Base-by-base conservation (phyloP, 345 rosid genomes). In the Eucalyptus tenuipes region DNA sequence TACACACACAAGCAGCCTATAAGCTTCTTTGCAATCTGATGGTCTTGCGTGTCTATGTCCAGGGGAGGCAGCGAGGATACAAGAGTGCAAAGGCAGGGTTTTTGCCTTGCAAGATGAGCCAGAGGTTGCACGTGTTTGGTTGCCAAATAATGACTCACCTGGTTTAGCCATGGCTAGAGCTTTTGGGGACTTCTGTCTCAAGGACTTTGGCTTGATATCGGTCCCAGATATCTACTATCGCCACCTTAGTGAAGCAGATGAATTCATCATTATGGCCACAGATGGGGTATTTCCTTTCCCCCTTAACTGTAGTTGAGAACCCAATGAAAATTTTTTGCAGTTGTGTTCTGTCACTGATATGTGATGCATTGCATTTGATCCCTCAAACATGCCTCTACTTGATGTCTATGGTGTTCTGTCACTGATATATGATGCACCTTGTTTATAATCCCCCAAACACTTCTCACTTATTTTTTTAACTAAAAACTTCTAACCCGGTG, bases 91-190 rank as follows among this genome's bases (percentile, higher is more conserved):
- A 92, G 99, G 99, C 50, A 94, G 99, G 94, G 99, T 97, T 90
- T 97, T 97, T 92, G 98, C 99, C 40, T 92, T 97, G 91, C 99
- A 95, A 92, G 99, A 97, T 59, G 99, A 97, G 92, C 99, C 99
- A 20, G 99, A 97, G 93, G 99, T 97, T 88, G 97, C 99, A 87
- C 97, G 99, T 89, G 98, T 97, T 84, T 97, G 99, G 99, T 92
- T 97, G 93, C 99, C 99, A 84, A 95, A 96, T 91, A 96, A 94
- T 18, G 96, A 97, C 89, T 96, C 99, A 61, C 99, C 99, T 86
- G 99, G 99, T 89, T 92, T 97, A 91, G 99, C 99, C 53, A 97
- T 97, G 99, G 98, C 99, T 86, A 94, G 99, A 94, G 99, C 99
- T 90, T 96, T 97, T 92, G 99, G 99, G 24, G 99, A 97, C 91